Evolutionary conservation across 2,329 filamentous ascomycete genomes (phyloP).

Genomic region (Periconia digitata): DNA sequence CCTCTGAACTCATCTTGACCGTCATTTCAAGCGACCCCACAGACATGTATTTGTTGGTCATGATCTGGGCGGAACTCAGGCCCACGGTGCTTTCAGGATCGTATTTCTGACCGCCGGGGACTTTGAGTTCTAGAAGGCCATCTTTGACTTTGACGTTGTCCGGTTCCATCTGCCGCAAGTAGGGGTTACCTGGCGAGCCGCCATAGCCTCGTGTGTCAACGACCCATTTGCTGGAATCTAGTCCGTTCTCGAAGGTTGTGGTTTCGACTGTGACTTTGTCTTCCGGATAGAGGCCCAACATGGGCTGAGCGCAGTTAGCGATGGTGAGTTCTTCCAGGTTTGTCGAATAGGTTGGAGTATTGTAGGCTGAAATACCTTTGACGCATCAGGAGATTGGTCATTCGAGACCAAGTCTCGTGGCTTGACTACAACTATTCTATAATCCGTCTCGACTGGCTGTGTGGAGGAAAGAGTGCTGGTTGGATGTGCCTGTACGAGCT

Average conservation of each 20-base stretch:
- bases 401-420: no score
- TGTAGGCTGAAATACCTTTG: no score
- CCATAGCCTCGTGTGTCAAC: conserved; percentile 4
- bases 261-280: conserved; percentile 3
- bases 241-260: conserved; percentile 4
- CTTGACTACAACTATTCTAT: no score
- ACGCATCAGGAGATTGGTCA: no score
- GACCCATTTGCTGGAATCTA: conserved; percentile 4
- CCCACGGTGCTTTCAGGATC: conserved; percentile 1
- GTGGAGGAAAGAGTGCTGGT: no score
- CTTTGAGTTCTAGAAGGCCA: not conserved
- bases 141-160: conserved; percentile 1
- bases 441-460: no score
- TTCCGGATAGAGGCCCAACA: conserved; percentile 2
- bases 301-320: no score
- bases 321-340: no score
- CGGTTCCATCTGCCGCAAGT: conserved; percentile 3
- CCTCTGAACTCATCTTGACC: conserved; percentile 3
- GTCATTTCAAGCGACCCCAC: conserved; percentile 4
- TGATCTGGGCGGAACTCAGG: conserved; percentile 4
- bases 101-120: conserved; percentile 4
- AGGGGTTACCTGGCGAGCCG: conserved; percentile 1
- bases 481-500: no score
- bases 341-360: no score
- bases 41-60: conserved; percentile 1